These are phyloP conservation scores for Hypoxylon lenormandii DNA, from an alignment of 495 filamentous ascomycete species.

Conservation along the genomic window DNA sequence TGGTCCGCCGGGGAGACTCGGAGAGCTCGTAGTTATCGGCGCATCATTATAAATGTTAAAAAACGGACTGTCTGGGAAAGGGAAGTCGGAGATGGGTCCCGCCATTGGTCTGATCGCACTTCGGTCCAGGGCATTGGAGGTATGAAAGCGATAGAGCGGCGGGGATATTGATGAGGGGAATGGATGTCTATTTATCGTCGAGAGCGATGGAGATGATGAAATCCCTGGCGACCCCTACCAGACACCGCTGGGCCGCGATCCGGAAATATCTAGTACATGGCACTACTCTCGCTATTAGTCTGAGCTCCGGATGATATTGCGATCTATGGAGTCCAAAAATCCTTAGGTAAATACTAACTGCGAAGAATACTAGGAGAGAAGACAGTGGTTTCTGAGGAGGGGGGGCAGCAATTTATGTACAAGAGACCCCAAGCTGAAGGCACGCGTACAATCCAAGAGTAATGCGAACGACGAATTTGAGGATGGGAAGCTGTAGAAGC, in stretches of 20 bases:
- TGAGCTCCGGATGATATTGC: slow-evolving; percentile 31
- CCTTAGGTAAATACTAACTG: slow-evolving; percentile 54
- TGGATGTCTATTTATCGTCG: slow-evolving; percentile 47
- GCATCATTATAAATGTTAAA: slow-evolving; percentile 64
- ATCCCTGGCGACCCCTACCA: slow-evolving; percentile 47
- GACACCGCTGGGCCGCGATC: slow-evolving; percentile 58
- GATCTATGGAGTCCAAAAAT: slow-evolving; percentile 40
- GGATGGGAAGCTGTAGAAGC: slow-evolving; percentile 38
- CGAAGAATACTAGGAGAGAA: slow-evolving; percentile 26
- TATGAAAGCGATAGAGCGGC: slow-evolving; percentile 28
- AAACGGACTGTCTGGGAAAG: slow-evolving; percentile 58
- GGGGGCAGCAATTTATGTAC: slow-evolving; percentile 48
- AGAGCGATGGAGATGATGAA: slow-evolving; percentile 35
- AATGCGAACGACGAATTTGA: slow-evolving; percentile 45
- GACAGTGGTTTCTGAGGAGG: slow-evolving; percentile 34
- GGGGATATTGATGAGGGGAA: slow-evolving; percentile 36
- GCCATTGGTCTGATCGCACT: slow-evolving; percentile 60
- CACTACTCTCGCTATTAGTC: slow-evolving; percentile 55
- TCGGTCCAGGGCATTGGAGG: slow-evolving; percentile 49
- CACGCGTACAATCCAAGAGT: slow-evolving; percentile 41
- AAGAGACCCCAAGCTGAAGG: slow-evolving; percentile 28
- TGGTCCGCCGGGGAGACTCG: slow-evolving; percentile 64
- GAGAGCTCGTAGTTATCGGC: slow-evolving; percentile 47
- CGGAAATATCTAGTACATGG: slow-evolving; percentile 59
- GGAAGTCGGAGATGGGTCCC: slow-evolving; percentile 57